Percentiles rank a stretch among this genome's conserved stretches.
phyloP scores from a whole-genome alignment of 2,329 filamentous ascomycete species.

The Eutypella sp. region DNA sequence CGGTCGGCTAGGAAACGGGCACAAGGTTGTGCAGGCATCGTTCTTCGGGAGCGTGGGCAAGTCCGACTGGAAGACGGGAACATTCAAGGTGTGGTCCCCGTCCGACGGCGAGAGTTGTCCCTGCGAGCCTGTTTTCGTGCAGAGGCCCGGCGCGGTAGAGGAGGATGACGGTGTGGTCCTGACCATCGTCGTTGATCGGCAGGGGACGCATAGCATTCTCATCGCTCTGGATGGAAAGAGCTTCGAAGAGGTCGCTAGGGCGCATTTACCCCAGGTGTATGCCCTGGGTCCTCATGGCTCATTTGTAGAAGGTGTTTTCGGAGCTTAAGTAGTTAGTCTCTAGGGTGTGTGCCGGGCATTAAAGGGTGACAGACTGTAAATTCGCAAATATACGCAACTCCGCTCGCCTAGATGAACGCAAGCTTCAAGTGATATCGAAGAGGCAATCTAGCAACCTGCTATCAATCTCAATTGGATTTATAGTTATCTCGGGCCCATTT shows the following conservation, averaged over 20 bases:
- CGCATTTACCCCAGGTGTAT: constrained; percentile 13
- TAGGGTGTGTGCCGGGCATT: too few relatives aligned
- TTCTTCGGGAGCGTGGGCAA: constrained; percentile 13
- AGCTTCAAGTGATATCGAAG: too few relatives aligned
- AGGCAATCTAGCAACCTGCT: too few relatives aligned
- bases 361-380: too few relatives aligned
- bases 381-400: too few relatives aligned
- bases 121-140: constrained; percentile 13
- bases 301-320: constrained; percentile 5
- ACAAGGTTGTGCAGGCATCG: constrained; percentile 5
- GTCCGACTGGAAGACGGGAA: constrained; percentile 13
- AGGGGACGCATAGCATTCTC: constrained; percentile 12
- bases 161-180: constrained; percentile 14
- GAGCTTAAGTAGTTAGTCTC: background rate
- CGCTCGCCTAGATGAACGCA: too few relatives aligned
- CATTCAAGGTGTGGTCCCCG: constrained; percentile 10
- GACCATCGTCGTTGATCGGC: constrained; percentile 10
- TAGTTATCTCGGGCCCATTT: too few relatives aligned
- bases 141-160: constrained; percentile 7
- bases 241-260: constrained; percentile 12
- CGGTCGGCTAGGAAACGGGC: constrained; percentile 5
- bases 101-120: constrained; percentile 7
- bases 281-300: constrained; percentile 7
- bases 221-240: constrained; percentile 12
- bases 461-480: too few relatives aligned